phyloP scores from a whole-genome alignment of 2,329 filamentous ascomycete species.

The Onygena corvina region DNA sequence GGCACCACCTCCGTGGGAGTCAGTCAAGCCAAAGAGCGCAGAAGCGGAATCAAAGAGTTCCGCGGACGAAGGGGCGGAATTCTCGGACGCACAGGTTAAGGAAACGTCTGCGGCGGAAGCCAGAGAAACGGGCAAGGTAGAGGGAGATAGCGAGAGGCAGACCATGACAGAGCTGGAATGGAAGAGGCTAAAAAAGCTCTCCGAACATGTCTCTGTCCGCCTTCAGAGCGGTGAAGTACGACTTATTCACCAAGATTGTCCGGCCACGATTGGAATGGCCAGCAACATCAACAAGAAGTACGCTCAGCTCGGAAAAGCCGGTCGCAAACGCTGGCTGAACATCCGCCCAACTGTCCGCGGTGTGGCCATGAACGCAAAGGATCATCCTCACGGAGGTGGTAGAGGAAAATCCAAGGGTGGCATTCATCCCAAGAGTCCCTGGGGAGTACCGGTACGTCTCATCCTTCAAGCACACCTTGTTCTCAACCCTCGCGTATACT shows the following conservation, averaged over 20 bases:
- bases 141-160: conserved; percentile 12
- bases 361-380: conserved; percentile 97
- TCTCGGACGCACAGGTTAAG: conserved; percentile 27
- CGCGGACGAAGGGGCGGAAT: background rate
- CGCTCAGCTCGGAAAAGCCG: conserved; percentile 84
- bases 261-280: conserved; percentile 83
- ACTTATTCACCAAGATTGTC: conserved; percentile 79
- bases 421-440: conserved; percentile 84
- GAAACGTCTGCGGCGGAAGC: conserved; percentile 22
- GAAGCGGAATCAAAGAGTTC: background rate
- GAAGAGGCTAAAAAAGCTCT: conserved; percentile 45
- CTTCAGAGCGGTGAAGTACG: conserved; percentile 89
- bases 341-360: conserved; percentile 92
- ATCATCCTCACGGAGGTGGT: conserved; percentile 97
- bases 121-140: conserved; percentile 8
- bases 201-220: conserved; percentile 69
- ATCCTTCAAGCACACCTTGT: conserved; percentile 2
- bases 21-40: conserved; percentile 18
- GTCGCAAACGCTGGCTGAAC: conserved; percentile 83
- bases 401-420: conserved; percentile 99
- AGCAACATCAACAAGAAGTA: conserved; percentile 92
- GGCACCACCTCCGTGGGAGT: conserved; percentile 24
- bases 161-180: conserved; percentile 28
- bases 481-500: conserved; percentile 14
- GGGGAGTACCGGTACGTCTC: conserved; percentile 77